phyloP scores from a whole-genome alignment of 2,329 filamentous ascomycete genomes.

The Microcyclospora pomicola region DNA sequence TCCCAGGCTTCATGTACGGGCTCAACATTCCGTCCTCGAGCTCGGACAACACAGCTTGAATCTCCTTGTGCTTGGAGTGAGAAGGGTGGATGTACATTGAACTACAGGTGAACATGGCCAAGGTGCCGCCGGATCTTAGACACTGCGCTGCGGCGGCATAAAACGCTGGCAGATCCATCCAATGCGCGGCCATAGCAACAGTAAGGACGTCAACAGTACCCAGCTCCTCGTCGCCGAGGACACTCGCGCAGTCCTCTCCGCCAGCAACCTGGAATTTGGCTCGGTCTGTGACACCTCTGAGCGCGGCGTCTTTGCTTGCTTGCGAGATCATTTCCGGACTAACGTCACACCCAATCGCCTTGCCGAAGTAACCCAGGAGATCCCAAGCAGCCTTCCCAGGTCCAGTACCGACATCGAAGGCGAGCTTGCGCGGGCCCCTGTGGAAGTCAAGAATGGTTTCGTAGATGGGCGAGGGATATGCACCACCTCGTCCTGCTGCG shows the following conservation, averaged over 20 bases:
- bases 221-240: conserved; percentile 2
- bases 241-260: conserved; percentile 8
- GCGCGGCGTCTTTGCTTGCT: conserved; percentile 22
- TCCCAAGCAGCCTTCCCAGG: conserved; percentile 37
- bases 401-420: conserved; percentile 44
- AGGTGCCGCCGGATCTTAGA: conserved; percentile 40
- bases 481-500: conserved; percentile 25
- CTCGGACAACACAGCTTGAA: conserved; percentile 30
- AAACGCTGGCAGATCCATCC: conserved; percentile 43
- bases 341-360: conserved; percentile 38
- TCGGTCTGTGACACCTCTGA: conserved; percentile 1
- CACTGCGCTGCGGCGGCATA: conserved; percentile 34
- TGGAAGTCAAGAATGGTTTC: conserved; percentile 35
- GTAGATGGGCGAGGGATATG: conserved; percentile 37
- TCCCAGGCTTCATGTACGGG: conserved; percentile 29
- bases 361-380: conserved; percentile 34
- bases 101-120: conserved; percentile 37
- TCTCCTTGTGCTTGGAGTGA: conserved; percentile 27
- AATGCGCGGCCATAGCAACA: conserved; percentile 29
- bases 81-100: conserved; percentile 18
- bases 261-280: conserved; percentile 5
- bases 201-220: conserved; percentile 11
- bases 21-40: conserved; percentile 25
- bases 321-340: conserved; percentile 40
- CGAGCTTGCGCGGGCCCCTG: conserved; percentile 27